Percentiles rank a stretch among this genome's conserved stretches.
Evolutionary conservation across 495 filamentous ascomycete species (phyloP).

Genomic region (Rhizodiscina lignyota): DNA sequence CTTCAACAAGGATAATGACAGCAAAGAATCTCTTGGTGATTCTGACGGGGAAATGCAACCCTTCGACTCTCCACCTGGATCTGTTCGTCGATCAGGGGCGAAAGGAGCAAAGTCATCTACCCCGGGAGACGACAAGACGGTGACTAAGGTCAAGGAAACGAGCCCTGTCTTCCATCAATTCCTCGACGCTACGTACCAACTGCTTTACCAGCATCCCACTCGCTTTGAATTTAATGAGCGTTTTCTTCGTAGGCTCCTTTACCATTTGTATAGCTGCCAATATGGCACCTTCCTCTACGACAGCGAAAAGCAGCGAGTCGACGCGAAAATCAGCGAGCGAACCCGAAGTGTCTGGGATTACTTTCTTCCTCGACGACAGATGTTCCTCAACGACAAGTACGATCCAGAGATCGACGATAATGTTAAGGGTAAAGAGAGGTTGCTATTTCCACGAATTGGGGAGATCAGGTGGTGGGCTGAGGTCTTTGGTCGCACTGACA

Average conservation of each 20-base stretch:
- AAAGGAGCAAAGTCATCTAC: constrained; percentile 12
- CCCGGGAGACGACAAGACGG: constrained; percentile 16
- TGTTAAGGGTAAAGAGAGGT: constrained; percentile 57
- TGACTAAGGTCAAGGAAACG: constrained; percentile 65
- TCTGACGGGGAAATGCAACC: constrained; percentile 44
- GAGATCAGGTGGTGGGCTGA: constrained; percentile 84
- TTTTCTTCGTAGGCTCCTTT: constrained; percentile 77
- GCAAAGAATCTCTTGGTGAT: constrained; percentile 43
- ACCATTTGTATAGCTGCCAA: constrained; percentile 91
- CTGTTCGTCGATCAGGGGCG: too few species aligned
- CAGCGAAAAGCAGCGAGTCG: constrained; percentile 74
- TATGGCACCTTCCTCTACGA: constrained; percentile 96
- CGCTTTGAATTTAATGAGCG: constrained; percentile 96
- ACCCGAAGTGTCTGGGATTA: constrained; percentile 94
- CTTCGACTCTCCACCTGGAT: constrained; percentile 31
- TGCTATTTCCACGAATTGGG: constrained; percentile 59
- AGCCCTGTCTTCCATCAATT: constrained; percentile 99
- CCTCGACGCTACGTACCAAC: constrained; percentile 84
- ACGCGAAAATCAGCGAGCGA: constrained; percentile 49
- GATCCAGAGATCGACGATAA: constrained; percentile 61
- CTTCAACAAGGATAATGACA: constrained; percentile 63
- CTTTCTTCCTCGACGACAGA: constrained; percentile 59
- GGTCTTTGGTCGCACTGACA: constrained; percentile 65
- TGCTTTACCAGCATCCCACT: constrained; percentile 71
- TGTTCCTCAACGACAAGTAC: constrained; percentile 72